Conservation (phyloP, 2,329 filamentous ascomycete species). For the Purpureocillium lavendulum region DNA sequence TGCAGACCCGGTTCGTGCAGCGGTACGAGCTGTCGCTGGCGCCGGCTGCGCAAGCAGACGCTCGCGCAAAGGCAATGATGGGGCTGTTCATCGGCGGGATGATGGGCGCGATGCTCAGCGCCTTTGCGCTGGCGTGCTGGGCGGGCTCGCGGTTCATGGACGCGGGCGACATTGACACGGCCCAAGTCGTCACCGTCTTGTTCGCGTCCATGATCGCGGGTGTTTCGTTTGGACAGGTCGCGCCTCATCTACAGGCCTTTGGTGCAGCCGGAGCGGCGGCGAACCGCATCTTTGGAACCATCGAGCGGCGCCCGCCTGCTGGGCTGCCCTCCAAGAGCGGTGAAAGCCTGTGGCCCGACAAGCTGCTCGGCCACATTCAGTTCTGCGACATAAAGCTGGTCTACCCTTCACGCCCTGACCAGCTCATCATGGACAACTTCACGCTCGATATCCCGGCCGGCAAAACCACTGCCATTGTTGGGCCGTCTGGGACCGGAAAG, state of each 20-base stretch:
- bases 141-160: not conserved
- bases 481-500: conserved; percentile 60
- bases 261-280: not conserved
- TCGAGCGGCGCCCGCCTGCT: not conserved
- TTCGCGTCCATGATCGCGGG: conserved; percentile 1
- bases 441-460: conserved; percentile 46
- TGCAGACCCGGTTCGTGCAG: not conserved
- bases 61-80: not conserved
- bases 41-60: not conserved
- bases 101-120: not conserved
- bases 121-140: conserved; percentile 1
- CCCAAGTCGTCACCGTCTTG: conserved; percentile 1
- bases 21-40: not conserved
- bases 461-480: conserved; percentile 63
- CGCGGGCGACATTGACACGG: not conserved
- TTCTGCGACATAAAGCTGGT: conserved; percentile 54
- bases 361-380: conserved; percentile 28
- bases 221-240: not conserved
- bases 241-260: not conserved
- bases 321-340: not conserved
- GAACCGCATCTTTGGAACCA: not conserved
- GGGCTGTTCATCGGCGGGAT: not conserved
- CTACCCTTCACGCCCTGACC: conserved; percentile 53
- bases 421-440: conserved; percentile 48
- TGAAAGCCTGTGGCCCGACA: not conserved